Evolutionary conservation across 2,329 filamentous ascomycete species (phyloP), one percentile per base, ranked within the genome.

Genomic region (Cryphonectria nitschkei): DNA sequence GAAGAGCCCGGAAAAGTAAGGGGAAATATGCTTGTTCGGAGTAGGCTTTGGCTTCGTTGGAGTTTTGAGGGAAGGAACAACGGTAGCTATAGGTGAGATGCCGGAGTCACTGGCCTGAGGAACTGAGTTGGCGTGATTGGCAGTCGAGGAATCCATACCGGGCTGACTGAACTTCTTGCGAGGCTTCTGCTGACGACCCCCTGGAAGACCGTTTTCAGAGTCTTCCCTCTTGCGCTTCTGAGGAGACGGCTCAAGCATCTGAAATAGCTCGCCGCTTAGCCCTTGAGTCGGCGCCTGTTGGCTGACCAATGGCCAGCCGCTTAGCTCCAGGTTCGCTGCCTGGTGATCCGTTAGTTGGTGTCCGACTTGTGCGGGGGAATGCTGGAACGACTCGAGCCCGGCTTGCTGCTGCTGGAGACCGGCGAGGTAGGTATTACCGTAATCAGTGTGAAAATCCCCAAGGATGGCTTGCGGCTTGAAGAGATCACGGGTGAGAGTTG

Each of bases 71-170:
- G 52, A 41, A n/a, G 50, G 46, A 19, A 61, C 50, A 39, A 65
- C 65, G 4, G 66, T 50, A 52, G 58, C 68, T 50, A 54, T 41
- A 3, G 43, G 46, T n/a, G 68, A 46, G 22, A 32, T 61, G 16
- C 60, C 50, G 41, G 50, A 22, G 50, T 26, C 32, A 29, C 22
- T 54, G 46, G 41, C 26, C 78, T 78, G 74, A 79, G 77, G 78
- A 78, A 77, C 79, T 75, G 76, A 82, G 71, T 78, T 80, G 80
- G 76, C 78, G 81, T 80, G 76, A 82, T 78, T 41, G 81, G 81
- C 54, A 83, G 84, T 70, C 84, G 82, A 73, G 19, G 16, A 22
- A 52, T 37, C 16, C 41, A 50, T 46, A 16, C 63, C 34, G 13
- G 43, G 26, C 19, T 34, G 41, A 26, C 37, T 14, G 39, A 9